phyloP scores from a whole-genome alignment of 192 early-diverging fungal genomes.

The Dissophora ornata region DNA sequence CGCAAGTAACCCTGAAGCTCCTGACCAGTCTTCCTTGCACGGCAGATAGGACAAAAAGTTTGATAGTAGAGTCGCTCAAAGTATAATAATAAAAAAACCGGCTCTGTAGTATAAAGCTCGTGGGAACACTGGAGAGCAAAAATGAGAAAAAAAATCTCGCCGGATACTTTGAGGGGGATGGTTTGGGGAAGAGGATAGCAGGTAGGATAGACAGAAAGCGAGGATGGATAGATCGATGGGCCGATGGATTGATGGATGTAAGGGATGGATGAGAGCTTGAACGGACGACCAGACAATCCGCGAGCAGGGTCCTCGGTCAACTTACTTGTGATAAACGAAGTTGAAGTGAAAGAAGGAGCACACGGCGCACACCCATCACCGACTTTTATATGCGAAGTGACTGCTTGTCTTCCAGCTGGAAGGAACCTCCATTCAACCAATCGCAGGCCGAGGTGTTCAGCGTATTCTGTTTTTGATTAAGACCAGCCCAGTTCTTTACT shows the following conservation, averaged over 20 bases:
- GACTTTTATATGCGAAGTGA: slow-evolving; percentile 1
- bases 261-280: not conserved
- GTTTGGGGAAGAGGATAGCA: not conserved
- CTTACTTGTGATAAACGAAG: slow-evolving; percentile 42
- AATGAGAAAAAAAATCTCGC: not conserved
- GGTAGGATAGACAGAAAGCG: not conserved
- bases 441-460: not conserved
- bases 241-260: slow-evolving; percentile 20
- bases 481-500: too few species aligned
- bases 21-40: too few species aligned
- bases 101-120: too few species aligned
- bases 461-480: too few species aligned
- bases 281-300: not conserved
- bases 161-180: too few species aligned
- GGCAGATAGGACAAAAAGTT: too few species aligned
- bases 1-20: too few species aligned
- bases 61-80: too few species aligned
- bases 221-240: slow-evolving; percentile 16
- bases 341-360: slow-evolving; percentile 36
- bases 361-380: not conserved
- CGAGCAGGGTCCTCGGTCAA: not conserved
- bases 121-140: too few species aligned
- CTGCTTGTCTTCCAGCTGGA: not conserved
- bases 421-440: not conserved
- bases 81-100: too few species aligned